phyloP scores from a whole-genome alignment of 2,329 filamentous ascomycete species.

The Xylaria digitata region DNA sequence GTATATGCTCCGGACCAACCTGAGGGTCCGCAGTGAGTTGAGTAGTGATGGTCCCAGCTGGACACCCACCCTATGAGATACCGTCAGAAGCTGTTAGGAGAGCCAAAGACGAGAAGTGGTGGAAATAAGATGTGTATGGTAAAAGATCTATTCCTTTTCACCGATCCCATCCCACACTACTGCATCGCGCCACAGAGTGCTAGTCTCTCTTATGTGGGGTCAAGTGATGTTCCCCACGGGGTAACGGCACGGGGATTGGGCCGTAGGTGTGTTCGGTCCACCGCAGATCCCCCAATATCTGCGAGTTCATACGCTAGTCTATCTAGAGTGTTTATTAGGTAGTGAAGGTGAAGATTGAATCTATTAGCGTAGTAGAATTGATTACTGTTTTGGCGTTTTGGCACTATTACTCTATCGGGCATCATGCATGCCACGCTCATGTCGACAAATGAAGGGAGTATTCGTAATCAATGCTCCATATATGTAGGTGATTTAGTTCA shows the following conservation, averaged over 20 bases:
- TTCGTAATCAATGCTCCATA: too few relatives aligned
- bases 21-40: neutral
- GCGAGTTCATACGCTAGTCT: neutral
- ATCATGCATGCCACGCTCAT: neutral
- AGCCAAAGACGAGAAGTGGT: neutral
- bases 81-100: neutral
- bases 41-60: neutral
- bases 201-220: slow-evolving; percentile 11
- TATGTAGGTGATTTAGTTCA: neutral
- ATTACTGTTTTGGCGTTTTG: neutral
- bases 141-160: slow-evolving; percentile 18
- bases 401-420: too few relatives aligned
- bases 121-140: neutral
- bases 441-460: neutral
- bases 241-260: slow-evolving; percentile 12
- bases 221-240: slow-evolving; percentile 15
- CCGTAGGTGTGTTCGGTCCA: neutral
- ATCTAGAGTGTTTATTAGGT: neutral
- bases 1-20: neutral
- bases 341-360: neutral
- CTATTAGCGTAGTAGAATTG: neutral
- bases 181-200: neutral
- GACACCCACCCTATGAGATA: neutral
- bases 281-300: neutral
- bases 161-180: neutral